Evolutionary conservation across 2,329 filamentous ascomycete genomes (phyloP).

Genomic region (Proliferodiscus dingleyae): DNA sequence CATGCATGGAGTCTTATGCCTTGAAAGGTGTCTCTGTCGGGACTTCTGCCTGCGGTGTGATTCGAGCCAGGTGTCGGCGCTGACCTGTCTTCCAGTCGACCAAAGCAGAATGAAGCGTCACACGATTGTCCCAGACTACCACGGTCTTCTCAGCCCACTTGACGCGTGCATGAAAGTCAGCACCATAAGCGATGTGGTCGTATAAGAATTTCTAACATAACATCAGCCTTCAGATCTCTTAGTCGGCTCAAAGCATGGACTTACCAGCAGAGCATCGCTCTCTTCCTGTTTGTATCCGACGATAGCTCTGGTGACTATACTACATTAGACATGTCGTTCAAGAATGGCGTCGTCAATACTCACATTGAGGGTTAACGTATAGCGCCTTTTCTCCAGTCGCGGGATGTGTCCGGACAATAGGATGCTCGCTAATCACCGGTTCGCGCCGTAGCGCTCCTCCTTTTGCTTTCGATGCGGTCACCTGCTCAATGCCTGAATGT

Average conservation of each 20-base stretch:
- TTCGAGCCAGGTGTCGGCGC: conserved; percentile 71
- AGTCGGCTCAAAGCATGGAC: not conserved
- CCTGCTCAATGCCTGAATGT: conserved; percentile 80
- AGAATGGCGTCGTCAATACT: conserved; percentile 30
- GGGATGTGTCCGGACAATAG: conserved; percentile 76
- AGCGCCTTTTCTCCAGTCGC: conserved; percentile 79
- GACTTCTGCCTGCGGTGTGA: conserved; percentile 76
- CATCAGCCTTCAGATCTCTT: conserved; percentile 46
- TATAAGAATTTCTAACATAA: conserved; percentile 73
- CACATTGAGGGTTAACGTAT: conserved; percentile 78
- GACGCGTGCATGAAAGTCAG: conserved; percentile 69
- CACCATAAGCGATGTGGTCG: conserved; percentile 66
- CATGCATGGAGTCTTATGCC: conserved; percentile 5
- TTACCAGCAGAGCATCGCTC: conserved; percentile 61
- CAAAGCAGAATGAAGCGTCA: conserved; percentile 73
- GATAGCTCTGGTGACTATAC: conserved; percentile 71
- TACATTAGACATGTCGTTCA: not conserved
- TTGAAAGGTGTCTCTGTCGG: conserved; percentile 66
- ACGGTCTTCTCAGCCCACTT: conserved; percentile 78
- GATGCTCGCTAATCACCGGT: conserved; percentile 69
- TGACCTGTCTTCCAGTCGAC: conserved; percentile 79
- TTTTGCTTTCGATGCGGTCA: conserved; percentile 59
- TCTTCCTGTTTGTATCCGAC: conserved; percentile 84
- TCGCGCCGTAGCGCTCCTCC: conserved; percentile 71
- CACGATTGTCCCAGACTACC: conserved; percentile 81